Evolutionary conservation across 2,329 filamentous ascomycete genomes (phyloP).

Genomic region (Ophiostoma sp.): DNA sequence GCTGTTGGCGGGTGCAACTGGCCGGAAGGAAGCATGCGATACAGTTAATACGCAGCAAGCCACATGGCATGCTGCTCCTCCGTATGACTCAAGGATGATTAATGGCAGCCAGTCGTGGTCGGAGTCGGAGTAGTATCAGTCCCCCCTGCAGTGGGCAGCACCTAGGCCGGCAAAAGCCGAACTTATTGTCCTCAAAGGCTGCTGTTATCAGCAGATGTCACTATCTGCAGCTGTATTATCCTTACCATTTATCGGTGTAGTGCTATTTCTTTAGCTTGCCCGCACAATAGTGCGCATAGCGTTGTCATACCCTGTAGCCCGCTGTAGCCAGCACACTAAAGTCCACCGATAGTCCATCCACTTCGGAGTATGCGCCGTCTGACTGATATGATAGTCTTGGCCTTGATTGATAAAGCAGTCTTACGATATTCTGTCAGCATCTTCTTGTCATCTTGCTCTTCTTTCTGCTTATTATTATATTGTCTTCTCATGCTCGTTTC

Average conservation of each 20-base stretch:
- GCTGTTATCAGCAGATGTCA: not conserved
- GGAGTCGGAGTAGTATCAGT: conserved; percentile 7
- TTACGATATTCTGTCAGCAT: not conserved
- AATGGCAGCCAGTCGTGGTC: not conserved
- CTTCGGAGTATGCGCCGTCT: not conserved
- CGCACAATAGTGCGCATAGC: conserved; percentile 7
- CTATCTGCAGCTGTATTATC: not conserved
- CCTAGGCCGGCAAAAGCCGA: conserved; percentile 12
- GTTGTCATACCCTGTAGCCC: not conserved
- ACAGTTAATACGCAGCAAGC: not conserved
- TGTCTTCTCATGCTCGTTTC: too few species aligned
- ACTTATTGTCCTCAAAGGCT: not conserved
- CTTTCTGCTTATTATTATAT: not conserved
- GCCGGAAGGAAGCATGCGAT: not conserved
- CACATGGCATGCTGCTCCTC: not conserved
- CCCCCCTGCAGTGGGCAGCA: not conserved
- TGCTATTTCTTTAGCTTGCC: conserved; percentile 2
- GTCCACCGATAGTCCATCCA: not conserved
- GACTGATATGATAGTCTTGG: not conserved
- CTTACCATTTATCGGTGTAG: not conserved
- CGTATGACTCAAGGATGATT: not conserved
- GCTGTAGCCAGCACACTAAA: not conserved
- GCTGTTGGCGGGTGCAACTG: not conserved
- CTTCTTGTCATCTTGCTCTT: not conserved
- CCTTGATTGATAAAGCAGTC: not conserved